Evolutionary conservation across 176 grass and related monocot genomes (phyloP), one percentile per base, ranked within the genome.

Genomic region (Bonia amplexicaulis): DNA sequence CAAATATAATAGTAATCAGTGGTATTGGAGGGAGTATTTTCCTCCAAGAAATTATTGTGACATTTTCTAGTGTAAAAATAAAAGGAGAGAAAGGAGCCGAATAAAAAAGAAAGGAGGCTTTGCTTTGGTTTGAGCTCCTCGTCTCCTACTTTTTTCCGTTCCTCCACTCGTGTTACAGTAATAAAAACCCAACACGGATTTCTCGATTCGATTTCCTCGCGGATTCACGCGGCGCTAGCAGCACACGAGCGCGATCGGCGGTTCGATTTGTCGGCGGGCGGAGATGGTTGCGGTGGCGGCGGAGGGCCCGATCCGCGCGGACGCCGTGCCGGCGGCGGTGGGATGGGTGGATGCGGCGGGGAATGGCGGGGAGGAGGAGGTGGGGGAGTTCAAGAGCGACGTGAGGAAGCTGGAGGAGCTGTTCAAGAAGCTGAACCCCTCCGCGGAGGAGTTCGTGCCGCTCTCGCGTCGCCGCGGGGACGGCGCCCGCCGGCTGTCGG

Each of bases 371-470:
- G 82, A 86, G 67, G 93, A 90, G 85, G 95, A 88, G 73, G 88
- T 81, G 52, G 78, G 79, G 92, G 81, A 92, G 48, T 94, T 90
- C 85, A 85, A 76, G 89, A 90, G 92, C 54, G 94, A 92, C 15
- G 84, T 91, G 26, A 78, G 87, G 88, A 90, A 94, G 88, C 88
- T 97, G 62, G 94, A 92, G 80, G 92, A 97, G 45, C 85, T 97
- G 55, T 72, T 97, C 69, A 92, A 90, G 68, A 97, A 94, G 83
- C 83, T 97, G 73, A 97, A 97, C 77, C 94, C 94, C 17, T 94
- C 94, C 40, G 94, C 94, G 19, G 83, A 83, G 77, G 94, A 97
- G 84, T 97, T 97, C 78, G 91, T 94, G 31, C 94, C 94, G 74
- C 83, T 83, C 2, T 68, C 85, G 51, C 87, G 87, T 52, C 89